Evolutionary conservation across 129 eudicot genomes (phyloP), one percentile per base, ranked within the genome.

Genomic region (Flaveria bidentis): DNA sequence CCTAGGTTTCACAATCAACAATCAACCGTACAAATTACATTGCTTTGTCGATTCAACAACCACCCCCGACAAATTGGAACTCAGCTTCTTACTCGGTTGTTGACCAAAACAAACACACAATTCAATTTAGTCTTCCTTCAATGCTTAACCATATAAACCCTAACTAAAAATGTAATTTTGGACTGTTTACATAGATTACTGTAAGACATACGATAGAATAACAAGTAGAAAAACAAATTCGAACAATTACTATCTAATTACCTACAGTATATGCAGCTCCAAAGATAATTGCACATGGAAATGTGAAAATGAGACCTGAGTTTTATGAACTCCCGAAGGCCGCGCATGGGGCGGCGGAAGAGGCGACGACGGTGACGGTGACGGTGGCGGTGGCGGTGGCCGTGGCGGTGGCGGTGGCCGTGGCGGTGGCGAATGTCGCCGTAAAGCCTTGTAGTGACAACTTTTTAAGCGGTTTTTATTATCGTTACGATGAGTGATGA

Each of bases 221-320:
- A 22, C 66, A 23, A 39, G 7, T 39, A 4, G 9, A 64, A 17
- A 4, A 17, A 66, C 28, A 17, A 39, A 7, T 0, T 2, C 17
- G 71, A 41, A 16, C 15, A 8, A 17, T 36, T 36, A 39, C n/a
- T 10, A 39, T 2, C 15, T 39, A n/a, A 16, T 66, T 66, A 66
- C 71, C 71, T 66, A 39, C 26, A 16, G 39, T 39, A 17, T 66
- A 2, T 66, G 71, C 71, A 65, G 26, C 16, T 39, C 4, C 70
- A 65, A 16, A 5, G 70, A 65, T 65, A 16, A 65, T 16, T 36
- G 70, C 47, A 33, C 26, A 30, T 65, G 49, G 26, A 39, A 15
- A 25, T 26, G 41, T 9, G 41, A 26, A 25, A 14, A 14, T 63
- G 68, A 63, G 20, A 63, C 46, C 46, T 23, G 33, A 36, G 20